These are phyloP conservation scores for Fusarium albidum DNA, from an alignment of 2,329 filamentous ascomycete genomes.

Conservation along the genomic window DNA sequence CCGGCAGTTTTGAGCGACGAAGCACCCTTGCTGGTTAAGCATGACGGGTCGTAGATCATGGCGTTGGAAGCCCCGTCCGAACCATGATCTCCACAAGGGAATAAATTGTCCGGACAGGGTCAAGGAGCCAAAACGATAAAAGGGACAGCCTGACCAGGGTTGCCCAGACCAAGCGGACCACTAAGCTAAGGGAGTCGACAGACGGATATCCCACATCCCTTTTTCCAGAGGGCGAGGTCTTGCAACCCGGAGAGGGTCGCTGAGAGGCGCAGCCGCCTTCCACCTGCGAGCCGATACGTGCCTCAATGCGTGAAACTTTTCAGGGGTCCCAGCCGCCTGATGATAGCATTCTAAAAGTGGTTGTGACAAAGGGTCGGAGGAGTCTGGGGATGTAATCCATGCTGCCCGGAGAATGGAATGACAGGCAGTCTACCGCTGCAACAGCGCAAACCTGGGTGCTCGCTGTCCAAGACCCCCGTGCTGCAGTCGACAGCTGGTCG, in stretches of 20 bases:
- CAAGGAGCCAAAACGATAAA: constrained; percentile 25
- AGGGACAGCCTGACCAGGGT: constrained; percentile 25
- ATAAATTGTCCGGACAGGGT: constrained; percentile 41
- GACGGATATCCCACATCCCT: constrained; percentile 28
- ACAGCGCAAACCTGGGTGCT: constrained; percentile 26
- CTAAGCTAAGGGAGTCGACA: constrained; percentile 24
- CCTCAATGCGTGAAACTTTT: constrained; percentile 35
- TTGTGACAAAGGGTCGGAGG: constrained; percentile 31
- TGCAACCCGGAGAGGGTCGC: constrained; percentile 22
- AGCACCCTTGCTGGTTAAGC: constrained; percentile 38
- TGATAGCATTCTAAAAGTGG: constrained; percentile 31
- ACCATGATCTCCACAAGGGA: constrained; percentile 45
- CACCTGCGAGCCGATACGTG: constrained; percentile 37
- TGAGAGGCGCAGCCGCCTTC: constrained; percentile 36
- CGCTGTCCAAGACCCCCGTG: constrained; percentile 22
- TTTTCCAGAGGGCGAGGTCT: constrained; percentile 31
- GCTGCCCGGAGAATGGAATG: constrained; percentile 27
- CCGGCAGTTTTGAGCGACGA: constrained; percentile 40
- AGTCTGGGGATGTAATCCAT: constrained; percentile 29
- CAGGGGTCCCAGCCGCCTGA: constrained; percentile 31
- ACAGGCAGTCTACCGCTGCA: constrained; percentile 25
- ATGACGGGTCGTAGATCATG: constrained; percentile 43
- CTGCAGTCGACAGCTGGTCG: constrained; percentile 33
- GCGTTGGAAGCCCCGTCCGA: constrained; percentile 42
- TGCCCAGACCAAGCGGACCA: constrained; percentile 21